A percentile compares a stretch with the other conserved stretches of the same genome.
phyloP scores from a whole-genome alignment of 2,329 filamentous ascomycete genomes.

The Amauroascus niger region DNA sequence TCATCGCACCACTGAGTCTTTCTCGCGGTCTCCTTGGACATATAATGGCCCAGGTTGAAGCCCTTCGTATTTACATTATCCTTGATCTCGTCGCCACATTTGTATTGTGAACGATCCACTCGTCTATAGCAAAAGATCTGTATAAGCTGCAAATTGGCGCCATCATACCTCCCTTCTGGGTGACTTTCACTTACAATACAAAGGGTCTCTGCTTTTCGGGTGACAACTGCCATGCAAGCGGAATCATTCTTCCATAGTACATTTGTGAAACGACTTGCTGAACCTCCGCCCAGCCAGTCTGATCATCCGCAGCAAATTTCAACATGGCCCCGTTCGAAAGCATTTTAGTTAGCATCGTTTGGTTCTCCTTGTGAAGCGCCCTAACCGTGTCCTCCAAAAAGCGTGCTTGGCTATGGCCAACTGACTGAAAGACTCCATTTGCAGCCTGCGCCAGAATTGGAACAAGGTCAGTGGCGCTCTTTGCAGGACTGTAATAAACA shows the following conservation, averaged over 20 bases:
- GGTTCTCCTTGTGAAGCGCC: background rate
- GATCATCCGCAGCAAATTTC: background rate
- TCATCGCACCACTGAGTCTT: constrained; percentile 9
- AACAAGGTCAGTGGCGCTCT: constrained; percentile 1
- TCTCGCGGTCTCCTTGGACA: background rate
- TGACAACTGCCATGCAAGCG: constrained; percentile 5
- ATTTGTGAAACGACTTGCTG: background rate
- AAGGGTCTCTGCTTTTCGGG: constrained; percentile 7
- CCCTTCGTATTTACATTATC: background rate
- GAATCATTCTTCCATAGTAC: constrained; percentile 6
- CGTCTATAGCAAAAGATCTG: background rate
- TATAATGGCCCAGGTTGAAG: constrained; percentile 4
- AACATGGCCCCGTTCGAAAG: constrained; percentile 3
- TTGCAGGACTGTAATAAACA: background rate
- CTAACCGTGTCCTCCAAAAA: constrained; percentile 5
- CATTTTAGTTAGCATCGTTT: constrained; percentile 1
- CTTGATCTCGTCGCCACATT: constrained; percentile 1
- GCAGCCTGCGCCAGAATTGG: background rate
- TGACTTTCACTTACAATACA: constrained; percentile 4
- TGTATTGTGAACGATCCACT: constrained; percentile 6
- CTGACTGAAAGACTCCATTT: background rate
- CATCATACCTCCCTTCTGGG: background rate
- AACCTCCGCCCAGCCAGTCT: background rate
- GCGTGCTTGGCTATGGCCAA: background rate
- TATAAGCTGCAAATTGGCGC: background rate